Evolutionary conservation across 1,139 yeast species (phyloP), one percentile per base, ranked within the genome.

Genomic region (Taphrina deformans): DNA sequence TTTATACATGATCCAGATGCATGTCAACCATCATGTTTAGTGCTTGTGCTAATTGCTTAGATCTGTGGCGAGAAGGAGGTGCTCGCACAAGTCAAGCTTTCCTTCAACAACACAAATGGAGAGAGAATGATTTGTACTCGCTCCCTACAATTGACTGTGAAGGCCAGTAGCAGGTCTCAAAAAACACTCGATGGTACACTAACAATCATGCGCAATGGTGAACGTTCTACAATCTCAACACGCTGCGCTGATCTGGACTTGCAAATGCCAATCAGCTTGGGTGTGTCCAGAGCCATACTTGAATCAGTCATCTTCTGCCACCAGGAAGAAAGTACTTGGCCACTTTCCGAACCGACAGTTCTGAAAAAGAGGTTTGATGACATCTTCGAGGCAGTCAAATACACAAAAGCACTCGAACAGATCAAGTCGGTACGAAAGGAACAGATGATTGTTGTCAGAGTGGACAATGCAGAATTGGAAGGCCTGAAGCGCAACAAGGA

Each of bases 301-400:
- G 97, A 93, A 71, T 89, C 91, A 74, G 99, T 95, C 55, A 87
- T 93, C 1, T 95, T 95, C 75, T 93, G 99, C 73, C 99, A 95
- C 73, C 99, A 95, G 75, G 99, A 95, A 73, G 99, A 95, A 68
- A 87, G 95, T 72, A 77, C 90, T 46, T 95, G 99, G 99, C 99
- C 99, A 1, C 79, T 95, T 66, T 85, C 93, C 70, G 99, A 95
- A 75, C 96, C 99, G 0, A 82, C 96, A 6, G 83, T 83, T 14
- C 80, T 95, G 73, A 95, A 95, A 76, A 92, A 92, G 76, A 82
- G 93, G 67, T 95, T 95, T 72, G 99, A 95, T 75, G 99, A 93
- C 74, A 93, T 95, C 5, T 95, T 95, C 71, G 98, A 95, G 75
- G 97, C 98, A 0, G 84, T 91, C 70, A 91, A 90, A 75, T 95